Evolutionary conservation across 1,284 basidiomycete genomes (phyloP), one percentile per base, ranked within the genome.

Genomic region (Ganoderma lucidum): DNA sequence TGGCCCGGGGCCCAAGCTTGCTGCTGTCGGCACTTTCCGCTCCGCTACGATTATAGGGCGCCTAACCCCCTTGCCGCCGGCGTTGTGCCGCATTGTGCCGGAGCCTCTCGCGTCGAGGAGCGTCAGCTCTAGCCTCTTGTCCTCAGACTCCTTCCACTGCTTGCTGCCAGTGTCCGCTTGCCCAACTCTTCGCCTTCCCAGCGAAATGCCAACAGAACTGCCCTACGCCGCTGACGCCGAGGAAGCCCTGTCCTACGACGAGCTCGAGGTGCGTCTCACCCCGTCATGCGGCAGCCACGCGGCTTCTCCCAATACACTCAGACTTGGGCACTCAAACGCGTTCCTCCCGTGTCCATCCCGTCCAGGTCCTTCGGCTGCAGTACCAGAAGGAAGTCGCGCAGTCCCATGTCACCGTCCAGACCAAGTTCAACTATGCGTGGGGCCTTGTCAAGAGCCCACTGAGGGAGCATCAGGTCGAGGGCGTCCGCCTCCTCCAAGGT

Each of bases 351-450:
- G 60, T 37, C 39, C 41, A 35, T 41, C 4, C 4, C n/a, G 6
- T 41, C 42, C 64, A 96, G 95, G 95, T 97, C 10, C 84, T 98
- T 58, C 85, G 91, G 68, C 78, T 88, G 68, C 97, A 98, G 79
- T 97, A 97, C 82, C 90, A 96, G 85, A 94, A 92, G 80, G 96
- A 99, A 80, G 85, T 91, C 37, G 83, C 88, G 2, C 90, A 95
- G 73, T 90, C 91, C 51, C 96, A 98, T 80, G 89, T 98, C 68
- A 96, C 96, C 3, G 90, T 94, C 2, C 98, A 99, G 84, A 97
- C 96, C 64, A 98, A 96, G 82, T 99, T 99, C 86, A 99, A 99
- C 84, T 97, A 94, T 81, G 94, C 97, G 71, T 97, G 96, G 96
- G 97, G 96, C 5, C 86, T 98, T 41, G 94, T 98, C 67, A 98